phyloP scores from a whole-genome alignment of 441 rosid species.

The Theobroma grandiflorum region DNA sequence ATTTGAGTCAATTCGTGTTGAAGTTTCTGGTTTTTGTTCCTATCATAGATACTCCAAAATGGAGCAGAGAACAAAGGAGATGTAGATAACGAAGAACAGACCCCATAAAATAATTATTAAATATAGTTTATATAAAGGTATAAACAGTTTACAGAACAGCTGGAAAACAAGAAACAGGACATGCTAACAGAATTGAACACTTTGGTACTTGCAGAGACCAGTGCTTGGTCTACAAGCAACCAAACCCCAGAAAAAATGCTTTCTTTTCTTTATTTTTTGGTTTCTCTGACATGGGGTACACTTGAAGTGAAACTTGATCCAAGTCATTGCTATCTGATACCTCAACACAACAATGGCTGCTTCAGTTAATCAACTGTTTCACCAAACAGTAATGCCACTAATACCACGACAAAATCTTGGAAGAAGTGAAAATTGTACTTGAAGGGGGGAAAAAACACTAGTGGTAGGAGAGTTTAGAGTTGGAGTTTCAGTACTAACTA shows the following conservation, averaged over 20 bases:
- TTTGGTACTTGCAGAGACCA: constrained; percentile 36
- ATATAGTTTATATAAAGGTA: background rate
- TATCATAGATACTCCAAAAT: constrained; percentile 40
- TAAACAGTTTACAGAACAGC: constrained; percentile 32
- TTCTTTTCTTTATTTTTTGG: background rate
- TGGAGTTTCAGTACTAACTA: background rate
- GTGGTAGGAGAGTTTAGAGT: background rate
- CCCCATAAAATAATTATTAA: background rate
- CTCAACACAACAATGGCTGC: constrained; percentile 17
- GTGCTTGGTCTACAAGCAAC: constrained; percentile 35
- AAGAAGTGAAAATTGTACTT: background rate
- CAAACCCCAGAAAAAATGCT: constrained; percentile 16
- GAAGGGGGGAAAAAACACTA: background rate
- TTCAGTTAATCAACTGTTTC: constrained; percentile 18
- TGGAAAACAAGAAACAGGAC: constrained; percentile 37
- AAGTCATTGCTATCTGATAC: constrained; percentile 21
- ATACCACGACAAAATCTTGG: background rate
- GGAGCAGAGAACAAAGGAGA: constrained; percentile 22
- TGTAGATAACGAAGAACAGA: background rate
- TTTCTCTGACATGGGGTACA: constrained; percentile 25
- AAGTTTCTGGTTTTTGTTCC: constrained; percentile 17
- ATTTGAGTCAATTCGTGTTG: constrained; percentile 24
- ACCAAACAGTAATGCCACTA: background rate
- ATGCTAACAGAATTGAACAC: constrained; percentile 36
- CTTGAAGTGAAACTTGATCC: constrained; percentile 30